Evolutionary conservation across 2,329 filamentous ascomycete genomes (phyloP).

Genomic region (Scopulariopsis brevicaulis): DNA sequence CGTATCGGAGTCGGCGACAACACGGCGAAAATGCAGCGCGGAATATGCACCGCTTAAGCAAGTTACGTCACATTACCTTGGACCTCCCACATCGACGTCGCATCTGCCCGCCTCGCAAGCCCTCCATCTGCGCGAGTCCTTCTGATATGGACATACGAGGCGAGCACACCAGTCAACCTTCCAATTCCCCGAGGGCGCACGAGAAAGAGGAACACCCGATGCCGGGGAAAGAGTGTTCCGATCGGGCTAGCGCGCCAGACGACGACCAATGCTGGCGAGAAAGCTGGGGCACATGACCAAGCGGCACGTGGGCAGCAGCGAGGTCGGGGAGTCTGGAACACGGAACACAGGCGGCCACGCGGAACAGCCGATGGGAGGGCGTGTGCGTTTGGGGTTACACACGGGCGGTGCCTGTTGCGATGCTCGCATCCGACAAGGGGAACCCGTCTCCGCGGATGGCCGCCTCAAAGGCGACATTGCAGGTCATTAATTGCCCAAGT

Average conservation of each 20-base stretch:
- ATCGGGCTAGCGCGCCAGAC: background rate
- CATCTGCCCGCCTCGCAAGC: too few relatives aligned
- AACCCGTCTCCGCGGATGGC: background rate
- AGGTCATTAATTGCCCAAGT: background rate
- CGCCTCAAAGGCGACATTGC: background rate
- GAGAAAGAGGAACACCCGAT: too few relatives aligned
- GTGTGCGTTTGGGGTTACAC: background rate
- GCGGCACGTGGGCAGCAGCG: background rate
- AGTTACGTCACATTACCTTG: too few relatives aligned
- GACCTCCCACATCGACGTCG: too few relatives aligned
- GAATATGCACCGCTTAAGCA: too few relatives aligned
- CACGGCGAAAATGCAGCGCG: too few relatives aligned
- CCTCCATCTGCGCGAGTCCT: too few relatives aligned
- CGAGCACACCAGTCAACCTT: too few relatives aligned
- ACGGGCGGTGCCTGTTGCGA: background rate
- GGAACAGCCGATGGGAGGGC: background rate
- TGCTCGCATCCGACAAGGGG: background rate
- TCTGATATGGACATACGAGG: too few relatives aligned
- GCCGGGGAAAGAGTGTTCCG: background rate
- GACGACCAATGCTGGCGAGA: background rate
- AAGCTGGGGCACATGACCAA: background rate
- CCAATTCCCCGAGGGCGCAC: too few relatives aligned
- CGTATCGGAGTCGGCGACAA: too few relatives aligned
- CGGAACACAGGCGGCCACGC: background rate
- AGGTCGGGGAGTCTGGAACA: background rate